A percentile compares a stretch with the other conserved stretches of the same genome.
These are phyloP conservation scores for Gastrodia elata DNA, from an alignment of 106 monocot genomes.

Conservation along the genomic window DNA sequence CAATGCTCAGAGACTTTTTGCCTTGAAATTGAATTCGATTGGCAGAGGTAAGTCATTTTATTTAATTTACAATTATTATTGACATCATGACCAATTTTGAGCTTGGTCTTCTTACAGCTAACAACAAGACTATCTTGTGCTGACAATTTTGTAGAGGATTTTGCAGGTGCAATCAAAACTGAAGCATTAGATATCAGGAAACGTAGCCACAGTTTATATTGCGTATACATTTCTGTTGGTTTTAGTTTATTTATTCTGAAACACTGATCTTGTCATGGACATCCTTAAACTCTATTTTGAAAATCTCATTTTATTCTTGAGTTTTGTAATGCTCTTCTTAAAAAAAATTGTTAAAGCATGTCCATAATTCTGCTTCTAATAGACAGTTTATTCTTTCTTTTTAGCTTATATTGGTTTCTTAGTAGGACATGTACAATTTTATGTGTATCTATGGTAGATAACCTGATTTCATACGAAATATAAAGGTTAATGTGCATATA, in stretches of 20 bases:
- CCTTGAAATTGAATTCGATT: slow-evolving; percentile 53
- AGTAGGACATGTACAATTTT: background rate
- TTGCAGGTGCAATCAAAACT: background rate
- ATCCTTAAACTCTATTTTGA: background rate
- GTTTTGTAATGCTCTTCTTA: background rate
- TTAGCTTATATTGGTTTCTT: background rate
- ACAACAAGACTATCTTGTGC: background rate
- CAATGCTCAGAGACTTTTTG: slow-evolving; percentile 87
- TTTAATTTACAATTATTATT: background rate
- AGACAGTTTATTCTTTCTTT: background rate
- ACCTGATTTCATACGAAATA: background rate
- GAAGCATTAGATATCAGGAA: background rate
- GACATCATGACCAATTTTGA: background rate
- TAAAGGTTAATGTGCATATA: background rate
- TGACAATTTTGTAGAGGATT: background rate
- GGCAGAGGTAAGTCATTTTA: slow-evolving; percentile 48
- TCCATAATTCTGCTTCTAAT: background rate
- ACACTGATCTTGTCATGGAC: background rate
- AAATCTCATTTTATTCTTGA: background rate
- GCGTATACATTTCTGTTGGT: background rate
- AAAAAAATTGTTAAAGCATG: background rate
- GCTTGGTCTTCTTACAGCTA: background rate
- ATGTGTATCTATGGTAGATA: background rate
- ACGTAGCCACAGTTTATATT: background rate
- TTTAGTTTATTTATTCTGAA: background rate